A percentile compares a stretch with the other conserved stretches of the same genome.
These are phyloP conservation scores for Tetragonia tetragonoides DNA, from an alignment of 148 eudicot genomes.

Conservation along the genomic window DNA sequence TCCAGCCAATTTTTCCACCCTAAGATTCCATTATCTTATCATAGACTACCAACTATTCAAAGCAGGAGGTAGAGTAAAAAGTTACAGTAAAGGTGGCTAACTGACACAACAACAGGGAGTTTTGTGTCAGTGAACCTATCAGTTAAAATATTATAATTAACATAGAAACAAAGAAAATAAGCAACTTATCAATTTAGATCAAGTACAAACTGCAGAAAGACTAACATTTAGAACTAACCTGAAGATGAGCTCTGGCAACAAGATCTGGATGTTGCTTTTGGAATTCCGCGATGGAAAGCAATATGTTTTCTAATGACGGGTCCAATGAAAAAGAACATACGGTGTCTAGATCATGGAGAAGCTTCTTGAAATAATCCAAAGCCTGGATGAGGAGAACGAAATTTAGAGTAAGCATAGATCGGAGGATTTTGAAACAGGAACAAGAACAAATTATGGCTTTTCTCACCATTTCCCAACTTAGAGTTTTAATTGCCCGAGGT, in stretches of 20 bases:
- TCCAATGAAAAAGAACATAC: slow-evolving; percentile 76
- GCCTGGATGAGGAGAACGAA: slow-evolving; percentile 50
- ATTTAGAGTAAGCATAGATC: not conserved
- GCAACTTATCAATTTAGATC: not conserved
- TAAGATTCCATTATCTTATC: not conserved
- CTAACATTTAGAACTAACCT: slow-evolving; percentile 44
- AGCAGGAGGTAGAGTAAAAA: not conserved
- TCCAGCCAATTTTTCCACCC: not conserved
- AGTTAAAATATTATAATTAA: not conserved
- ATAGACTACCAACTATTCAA: not conserved
- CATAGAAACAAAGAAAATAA: not conserved
- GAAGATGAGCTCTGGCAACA: slow-evolving; percentile 92
- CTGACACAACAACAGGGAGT: not conserved
- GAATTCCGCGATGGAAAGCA: slow-evolving; percentile 73
- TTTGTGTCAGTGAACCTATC: no score
- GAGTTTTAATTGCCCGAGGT: slow-evolving; percentile 82
- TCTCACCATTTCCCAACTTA: slow-evolving; percentile 86
- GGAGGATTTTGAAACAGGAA: not conserved
- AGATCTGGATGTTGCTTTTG: slow-evolving; percentile 91
- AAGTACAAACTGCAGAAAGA: slow-evolving; percentile 7
- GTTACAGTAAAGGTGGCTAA: not conserved
- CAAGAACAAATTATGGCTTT: not conserved
- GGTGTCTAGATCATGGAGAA: slow-evolving; percentile 78
- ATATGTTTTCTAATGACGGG: slow-evolving; percentile 57
- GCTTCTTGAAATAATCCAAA: slow-evolving; percentile 83